Conservation (phyloP, 2,329 filamentous ascomycete species). For the Colletotrichum lini region DNA sequence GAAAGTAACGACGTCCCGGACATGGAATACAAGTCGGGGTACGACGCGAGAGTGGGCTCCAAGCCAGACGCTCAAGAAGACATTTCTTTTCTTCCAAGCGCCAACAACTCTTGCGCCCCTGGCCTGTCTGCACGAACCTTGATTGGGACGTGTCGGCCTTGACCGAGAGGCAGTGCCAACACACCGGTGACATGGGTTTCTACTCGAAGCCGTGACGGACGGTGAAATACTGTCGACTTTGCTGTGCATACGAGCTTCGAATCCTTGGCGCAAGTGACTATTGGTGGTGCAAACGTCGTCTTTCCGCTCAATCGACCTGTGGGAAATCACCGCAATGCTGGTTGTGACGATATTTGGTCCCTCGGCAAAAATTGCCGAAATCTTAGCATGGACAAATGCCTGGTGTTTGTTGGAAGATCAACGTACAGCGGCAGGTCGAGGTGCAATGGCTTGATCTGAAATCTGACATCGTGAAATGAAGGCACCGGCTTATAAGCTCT, state of each 20-base stretch:
- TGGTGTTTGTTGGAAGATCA: background rate
- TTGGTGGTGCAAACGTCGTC: background rate
- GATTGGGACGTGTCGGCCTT: conserved; percentile 7
- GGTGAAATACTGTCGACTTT: background rate
- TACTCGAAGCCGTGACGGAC: background rate
- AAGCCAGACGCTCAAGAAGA: conserved; percentile 52
- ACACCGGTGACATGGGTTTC: conserved; percentile 18
- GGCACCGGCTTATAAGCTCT: conserved; percentile 17
- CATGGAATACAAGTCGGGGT: conserved; percentile 49
- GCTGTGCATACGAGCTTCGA: background rate
- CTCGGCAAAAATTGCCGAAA: conserved; percentile 7
- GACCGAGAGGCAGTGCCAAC: conserved; percentile 19
- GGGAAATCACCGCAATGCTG: background rate
- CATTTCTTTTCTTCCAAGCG: conserved; percentile 43
- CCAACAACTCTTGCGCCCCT: background rate
- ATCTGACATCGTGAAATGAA: conserved; percentile 15
- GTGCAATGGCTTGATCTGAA: conserved; percentile 22
- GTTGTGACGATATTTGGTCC: background rate
- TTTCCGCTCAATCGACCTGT: background rate
- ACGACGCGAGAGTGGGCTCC: conserved; percentile 53
- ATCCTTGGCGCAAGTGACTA: background rate
- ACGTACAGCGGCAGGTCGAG: background rate
- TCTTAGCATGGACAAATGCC: background rate
- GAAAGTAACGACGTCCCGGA: conserved; percentile 53
- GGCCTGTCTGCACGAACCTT: conserved; percentile 2